These are phyloP conservation scores for Starmerella powellii DNA, from an alignment of 805 yeast genomes.

Conservation along the genomic window DNA sequence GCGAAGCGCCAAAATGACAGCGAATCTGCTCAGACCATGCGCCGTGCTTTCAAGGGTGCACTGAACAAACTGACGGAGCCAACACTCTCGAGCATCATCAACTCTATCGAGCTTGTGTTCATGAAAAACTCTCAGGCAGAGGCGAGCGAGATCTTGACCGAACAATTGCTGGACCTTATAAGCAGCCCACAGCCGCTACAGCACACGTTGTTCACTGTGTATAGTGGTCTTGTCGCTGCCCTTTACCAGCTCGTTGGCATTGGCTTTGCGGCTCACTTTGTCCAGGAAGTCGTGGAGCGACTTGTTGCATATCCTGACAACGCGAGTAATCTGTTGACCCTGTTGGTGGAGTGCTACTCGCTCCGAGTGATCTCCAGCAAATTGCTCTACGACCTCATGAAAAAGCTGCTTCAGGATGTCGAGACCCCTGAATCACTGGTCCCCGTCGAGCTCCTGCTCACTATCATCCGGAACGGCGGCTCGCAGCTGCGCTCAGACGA, in stretches of 20 bases:
- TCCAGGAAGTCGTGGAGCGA: constrained; percentile 52
- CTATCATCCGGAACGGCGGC: constrained; percentile 66
- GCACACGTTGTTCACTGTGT: constrained; percentile 67
- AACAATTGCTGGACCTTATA: constrained; percentile 52
- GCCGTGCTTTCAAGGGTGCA: constrained; percentile 63
- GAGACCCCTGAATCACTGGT: constrained; percentile 36
- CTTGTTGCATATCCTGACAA: neutral
- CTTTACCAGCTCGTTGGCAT: constrained; percentile 69
- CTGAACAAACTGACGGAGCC: constrained; percentile 84
- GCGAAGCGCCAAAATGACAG: constrained; percentile 27
- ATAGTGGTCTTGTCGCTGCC: constrained; percentile 66
- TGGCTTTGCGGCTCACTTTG: constrained; percentile 77
- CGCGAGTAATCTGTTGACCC: constrained; percentile 46
- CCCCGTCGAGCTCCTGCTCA: constrained; percentile 65
- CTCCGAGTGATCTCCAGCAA: constrained; percentile 65
- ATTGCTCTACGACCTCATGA: constrained; percentile 66
- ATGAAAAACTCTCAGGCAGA: constrained; percentile 58
- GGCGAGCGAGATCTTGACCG: constrained; percentile 61
- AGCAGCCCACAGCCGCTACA: constrained; percentile 51
- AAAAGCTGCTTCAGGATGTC: constrained; percentile 38
- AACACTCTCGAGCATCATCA: constrained; percentile 57
- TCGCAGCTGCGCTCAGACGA: constrained; percentile 81
- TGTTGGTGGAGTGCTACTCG: constrained; percentile 64
- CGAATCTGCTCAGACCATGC: constrained; percentile 32
- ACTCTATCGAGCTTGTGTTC: constrained; percentile 54